These are phyloP conservation scores for Phytophthora cryptogea DNA, from an alignment of 352 stramenopile genomes.

Conservation along the genomic window DNA sequence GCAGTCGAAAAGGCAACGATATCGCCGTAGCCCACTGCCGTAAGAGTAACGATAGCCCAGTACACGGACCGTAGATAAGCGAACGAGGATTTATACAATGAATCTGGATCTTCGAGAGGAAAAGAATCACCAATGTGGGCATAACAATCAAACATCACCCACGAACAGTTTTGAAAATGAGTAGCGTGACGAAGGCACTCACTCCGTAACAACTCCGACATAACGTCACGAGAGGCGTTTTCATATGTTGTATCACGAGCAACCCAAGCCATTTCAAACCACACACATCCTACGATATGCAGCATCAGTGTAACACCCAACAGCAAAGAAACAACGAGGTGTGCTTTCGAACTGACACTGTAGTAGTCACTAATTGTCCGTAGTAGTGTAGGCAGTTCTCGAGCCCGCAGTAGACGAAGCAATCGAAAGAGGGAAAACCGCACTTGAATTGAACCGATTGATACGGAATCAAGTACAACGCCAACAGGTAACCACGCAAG, in stretches of 20 bases:
- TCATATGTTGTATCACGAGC: conserved; percentile 4
- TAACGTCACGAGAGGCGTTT: background rate
- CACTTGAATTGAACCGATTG: conserved; percentile 10
- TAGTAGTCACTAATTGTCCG: conserved; percentile 61
- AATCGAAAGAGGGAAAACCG: conserved; percentile 59
- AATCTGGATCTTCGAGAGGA: conserved; percentile 42
- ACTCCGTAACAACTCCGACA: conserved; percentile 12
- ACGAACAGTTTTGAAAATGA: conserved; percentile 65
- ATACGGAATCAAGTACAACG: conserved; percentile 52
- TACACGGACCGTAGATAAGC: conserved; percentile 77
- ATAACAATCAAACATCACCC: conserved; percentile 76
- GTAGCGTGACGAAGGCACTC: conserved; percentile 65
- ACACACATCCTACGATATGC: conserved; percentile 65
- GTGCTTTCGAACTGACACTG: conserved; percentile 62
- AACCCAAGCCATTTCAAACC: conserved; percentile 68
- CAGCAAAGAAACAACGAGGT: conserved; percentile 50
- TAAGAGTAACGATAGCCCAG: conserved; percentile 77
- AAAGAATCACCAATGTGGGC: conserved; percentile 54
- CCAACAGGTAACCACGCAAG: conserved; percentile 51
- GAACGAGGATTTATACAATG: conserved; percentile 56
- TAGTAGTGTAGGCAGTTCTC: conserved; percentile 45
- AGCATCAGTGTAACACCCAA: conserved; percentile 60
- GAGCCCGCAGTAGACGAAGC: conserved; percentile 52
- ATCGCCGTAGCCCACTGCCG: conserved; percentile 76
- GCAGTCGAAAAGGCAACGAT: conserved; percentile 77